phyloP scores from a whole-genome alignment of 2,329 filamentous ascomycete genomes.

The Aspergillus sp. region DNA sequence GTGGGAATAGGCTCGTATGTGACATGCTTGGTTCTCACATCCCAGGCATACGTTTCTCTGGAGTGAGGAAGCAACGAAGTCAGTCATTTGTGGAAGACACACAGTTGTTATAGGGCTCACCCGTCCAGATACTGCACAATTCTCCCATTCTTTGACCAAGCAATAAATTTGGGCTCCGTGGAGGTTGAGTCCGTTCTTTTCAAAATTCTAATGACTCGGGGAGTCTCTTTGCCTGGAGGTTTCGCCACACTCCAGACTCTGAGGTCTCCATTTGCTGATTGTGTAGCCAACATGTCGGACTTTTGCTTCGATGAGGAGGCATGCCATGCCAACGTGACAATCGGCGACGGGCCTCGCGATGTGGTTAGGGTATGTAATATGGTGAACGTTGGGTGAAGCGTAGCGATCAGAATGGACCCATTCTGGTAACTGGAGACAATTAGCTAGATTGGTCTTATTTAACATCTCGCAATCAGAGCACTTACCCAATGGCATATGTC shows the following conservation, averaged over 20 bases:
- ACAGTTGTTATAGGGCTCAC: slow-evolving; percentile 44
- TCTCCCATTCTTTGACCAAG: slow-evolving; percentile 96
- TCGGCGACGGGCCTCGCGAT: slow-evolving; percentile 75
- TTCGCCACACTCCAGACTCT: slow-evolving; percentile 97
- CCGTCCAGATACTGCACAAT: slow-evolving; percentile 89
- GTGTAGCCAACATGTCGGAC: slow-evolving; percentile 94
- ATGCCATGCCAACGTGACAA: slow-evolving; percentile 88
- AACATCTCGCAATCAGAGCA: slow-evolving; percentile 10
- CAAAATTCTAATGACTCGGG: slow-evolving; percentile 83
- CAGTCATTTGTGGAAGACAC: not conserved
- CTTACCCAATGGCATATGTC: slow-evolving; percentile 92
- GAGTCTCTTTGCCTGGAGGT: slow-evolving; percentile 63
- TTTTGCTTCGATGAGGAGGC: slow-evolving; percentile 93
- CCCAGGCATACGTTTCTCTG: slow-evolving; percentile 90
- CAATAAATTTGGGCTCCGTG: slow-evolving; percentile 86
- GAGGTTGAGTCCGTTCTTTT: slow-evolving; percentile 71
- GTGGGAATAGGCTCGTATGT: slow-evolving; percentile 86
- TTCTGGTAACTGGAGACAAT: slow-evolving; percentile 71
- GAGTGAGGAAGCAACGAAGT: not conserved
- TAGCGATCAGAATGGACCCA: slow-evolving; percentile 86
- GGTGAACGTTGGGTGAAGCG: slow-evolving; percentile 84
- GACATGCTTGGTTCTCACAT: slow-evolving; percentile 96
- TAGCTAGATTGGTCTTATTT: not conserved
- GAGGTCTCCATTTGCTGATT: slow-evolving; percentile 86
- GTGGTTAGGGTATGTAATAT: slow-evolving; percentile 91